Evolutionary conservation across 768 basidiomycete species (phyloP).

Genomic region (Pisolithus microcarpus): DNA sequence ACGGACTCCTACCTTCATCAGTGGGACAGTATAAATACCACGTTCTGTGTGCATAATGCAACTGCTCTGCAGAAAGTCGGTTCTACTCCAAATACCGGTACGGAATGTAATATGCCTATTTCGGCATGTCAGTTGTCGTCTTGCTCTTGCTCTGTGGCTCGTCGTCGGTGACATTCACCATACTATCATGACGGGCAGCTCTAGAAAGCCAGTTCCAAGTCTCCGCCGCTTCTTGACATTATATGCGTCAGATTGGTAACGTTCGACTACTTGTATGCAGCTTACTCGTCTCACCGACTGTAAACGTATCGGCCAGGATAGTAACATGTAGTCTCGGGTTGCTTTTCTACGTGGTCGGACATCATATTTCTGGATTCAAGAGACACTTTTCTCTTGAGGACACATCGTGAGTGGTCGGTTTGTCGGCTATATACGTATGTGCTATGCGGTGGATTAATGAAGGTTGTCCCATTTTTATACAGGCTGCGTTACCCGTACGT

Average conservation of each 20-base stretch:
- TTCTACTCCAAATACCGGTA: no score
- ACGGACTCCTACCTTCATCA: no score
- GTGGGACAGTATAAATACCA: no score
- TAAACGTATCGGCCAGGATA: constrained; percentile 38
- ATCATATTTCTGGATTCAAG: constrained; percentile 55
- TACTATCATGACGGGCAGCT: neutral
- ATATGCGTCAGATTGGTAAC: constrained; percentile 74
- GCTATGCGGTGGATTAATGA: neutral
- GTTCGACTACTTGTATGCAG: neutral
- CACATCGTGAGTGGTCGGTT: constrained; percentile 47
- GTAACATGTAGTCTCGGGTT: constrained; percentile 48
- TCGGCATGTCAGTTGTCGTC: no score
- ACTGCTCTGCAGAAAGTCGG: no score
- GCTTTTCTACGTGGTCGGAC: constrained; percentile 49
- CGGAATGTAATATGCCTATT: no score
- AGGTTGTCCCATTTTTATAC: constrained; percentile 4
- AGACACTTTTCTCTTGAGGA: constrained; percentile 75
- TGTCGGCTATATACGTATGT: no score
- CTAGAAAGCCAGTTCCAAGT: constrained; percentile 8
- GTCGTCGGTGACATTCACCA: neutral
- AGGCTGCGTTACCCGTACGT: constrained; percentile 36
- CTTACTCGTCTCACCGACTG: neutral
- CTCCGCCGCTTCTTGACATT: constrained; percentile 30
- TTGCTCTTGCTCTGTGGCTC: no score
- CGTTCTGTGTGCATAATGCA: no score